phyloP scores from a whole-genome alignment of 495 filamentous ascomycete species.

The Pyronema omphalodes region DNA sequence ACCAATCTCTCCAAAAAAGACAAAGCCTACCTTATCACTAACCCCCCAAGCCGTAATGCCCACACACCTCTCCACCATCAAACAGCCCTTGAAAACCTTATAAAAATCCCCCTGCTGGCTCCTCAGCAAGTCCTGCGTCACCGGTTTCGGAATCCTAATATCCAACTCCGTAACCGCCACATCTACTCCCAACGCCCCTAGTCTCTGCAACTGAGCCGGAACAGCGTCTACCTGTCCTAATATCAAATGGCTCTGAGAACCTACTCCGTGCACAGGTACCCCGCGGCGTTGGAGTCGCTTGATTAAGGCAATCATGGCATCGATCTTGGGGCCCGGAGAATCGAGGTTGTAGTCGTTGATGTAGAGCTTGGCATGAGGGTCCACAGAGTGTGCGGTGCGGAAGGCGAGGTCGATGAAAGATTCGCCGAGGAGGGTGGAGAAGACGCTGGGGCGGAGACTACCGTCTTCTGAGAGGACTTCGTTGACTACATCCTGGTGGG shows the following conservation, averaged over 20 bases:
- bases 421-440: slow-evolving; percentile 29
- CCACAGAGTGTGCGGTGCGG: slow-evolving; percentile 31
- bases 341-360: slow-evolving; percentile 57
- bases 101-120: slow-evolving; percentile 47
- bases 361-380: slow-evolving; percentile 37
- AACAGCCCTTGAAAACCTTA: slow-evolving; percentile 31
- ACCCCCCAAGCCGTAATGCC: slow-evolving; percentile 68
- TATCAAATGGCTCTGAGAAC: slow-evolving; percentile 41
- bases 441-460: slow-evolving; percentile 27
- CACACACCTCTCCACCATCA: slow-evolving; percentile 40
- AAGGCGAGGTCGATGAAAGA: slow-evolving; percentile 33
- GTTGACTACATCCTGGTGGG: slow-evolving; percentile 36
- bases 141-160: slow-evolving; percentile 29
- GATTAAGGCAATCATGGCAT: slow-evolving; percentile 31
- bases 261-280: slow-evolving; percentile 41
- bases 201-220: slow-evolving; percentile 22
- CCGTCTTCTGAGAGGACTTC: slow-evolving; percentile 34
- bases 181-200: slow-evolving; percentile 34
- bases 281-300: slow-evolving; percentile 29
- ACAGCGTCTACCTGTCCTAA: slow-evolving; percentile 27
- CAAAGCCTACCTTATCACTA: slow-evolving; percentile 37
- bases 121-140: slow-evolving; percentile 30
- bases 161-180: slow-evolving; percentile 48
- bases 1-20: background rate
- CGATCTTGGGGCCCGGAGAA: slow-evolving; percentile 33